Evolutionary conservation across 2,329 filamentous ascomycete genomes (phyloP).

Genomic region (Fonsecaea erecta): DNA sequence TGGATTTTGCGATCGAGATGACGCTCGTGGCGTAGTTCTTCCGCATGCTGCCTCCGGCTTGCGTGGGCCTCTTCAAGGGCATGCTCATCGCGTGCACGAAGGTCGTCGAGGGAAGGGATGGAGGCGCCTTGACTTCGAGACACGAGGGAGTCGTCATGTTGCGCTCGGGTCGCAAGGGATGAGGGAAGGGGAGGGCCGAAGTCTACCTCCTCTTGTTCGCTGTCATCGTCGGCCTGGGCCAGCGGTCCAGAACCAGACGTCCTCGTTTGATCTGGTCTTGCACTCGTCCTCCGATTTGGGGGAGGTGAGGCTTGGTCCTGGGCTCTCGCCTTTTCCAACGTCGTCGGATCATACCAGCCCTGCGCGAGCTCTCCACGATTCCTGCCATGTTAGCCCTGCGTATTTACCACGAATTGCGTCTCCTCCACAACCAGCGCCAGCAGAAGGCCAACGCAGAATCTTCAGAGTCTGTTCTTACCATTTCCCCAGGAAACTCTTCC

Average conservation of each 20-base stretch:
- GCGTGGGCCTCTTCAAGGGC: slow-evolving; percentile 56
- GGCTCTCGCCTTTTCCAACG: slow-evolving; percentile 58
- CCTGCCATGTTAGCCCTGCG: slow-evolving; percentile 51
- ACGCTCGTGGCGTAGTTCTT: slow-evolving; percentile 65
- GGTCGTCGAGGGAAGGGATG: slow-evolving; percentile 74
- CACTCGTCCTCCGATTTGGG: neutral
- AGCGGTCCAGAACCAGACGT: neutral
- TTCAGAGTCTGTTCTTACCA: slow-evolving; percentile 64
- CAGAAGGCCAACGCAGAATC: too few relatives aligned
- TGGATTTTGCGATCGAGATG: slow-evolving; percentile 68
- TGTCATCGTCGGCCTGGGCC: neutral
- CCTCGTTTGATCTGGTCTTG: neutral
- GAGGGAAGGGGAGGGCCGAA: slow-evolving; percentile 61
- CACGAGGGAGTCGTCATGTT: slow-evolving; percentile 33
- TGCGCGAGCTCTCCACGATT: slow-evolving; percentile 85
- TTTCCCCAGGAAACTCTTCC: slow-evolving; percentile 90
- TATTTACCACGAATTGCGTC: neutral
- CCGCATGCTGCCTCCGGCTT: slow-evolving; percentile 49
- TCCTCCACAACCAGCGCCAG: neutral
- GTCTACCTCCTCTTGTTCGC: slow-evolving; percentile 59
- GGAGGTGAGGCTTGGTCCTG: neutral
- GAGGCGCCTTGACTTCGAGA: slow-evolving; percentile 55
- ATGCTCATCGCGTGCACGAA: slow-evolving; percentile 61
- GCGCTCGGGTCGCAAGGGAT: slow-evolving; percentile 35
- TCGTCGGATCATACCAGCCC: slow-evolving; percentile 89